These are phyloP conservation scores for Penicillium goetzii DNA, from an alignment of 495 filamentous ascomycete species.

Conservation along the genomic window DNA sequence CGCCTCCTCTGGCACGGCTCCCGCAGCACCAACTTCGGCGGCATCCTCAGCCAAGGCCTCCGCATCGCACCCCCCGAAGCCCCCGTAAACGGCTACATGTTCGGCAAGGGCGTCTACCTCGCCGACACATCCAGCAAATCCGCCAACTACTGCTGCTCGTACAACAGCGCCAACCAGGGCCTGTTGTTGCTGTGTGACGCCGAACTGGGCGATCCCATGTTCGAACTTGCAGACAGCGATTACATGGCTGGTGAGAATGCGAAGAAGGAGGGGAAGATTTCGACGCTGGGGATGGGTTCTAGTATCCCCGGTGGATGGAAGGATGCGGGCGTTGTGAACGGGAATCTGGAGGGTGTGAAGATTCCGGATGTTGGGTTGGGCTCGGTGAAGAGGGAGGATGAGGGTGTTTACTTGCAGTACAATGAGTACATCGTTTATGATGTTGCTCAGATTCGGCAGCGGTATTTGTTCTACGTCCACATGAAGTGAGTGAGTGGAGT, in stretches of 20 bases:
- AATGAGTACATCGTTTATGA: constrained; percentile 78
- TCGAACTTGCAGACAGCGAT: constrained; percentile 53
- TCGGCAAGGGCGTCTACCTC: constrained; percentile 89
- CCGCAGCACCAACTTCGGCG: constrained; percentile 77
- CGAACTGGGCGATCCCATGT: constrained; percentile 74
- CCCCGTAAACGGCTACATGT: constrained; percentile 77
- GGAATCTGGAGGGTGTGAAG: constrained; percentile 62
- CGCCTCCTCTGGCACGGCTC: constrained; percentile 83
- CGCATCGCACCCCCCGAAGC: constrained; percentile 87
- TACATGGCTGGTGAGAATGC: constrained; percentile 67
- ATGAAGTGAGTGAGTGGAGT: constrained; percentile 31
- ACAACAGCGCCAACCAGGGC: constrained; percentile 60
- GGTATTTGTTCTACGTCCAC: constrained; percentile 72
- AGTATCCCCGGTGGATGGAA: constrained; percentile 71
- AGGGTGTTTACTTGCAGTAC: constrained; percentile 13
- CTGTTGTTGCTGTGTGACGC: constrained; percentile 77
- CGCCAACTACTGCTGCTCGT: constrained; percentile 71
- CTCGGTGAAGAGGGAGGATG: not conserved
- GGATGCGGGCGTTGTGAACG: constrained; percentile 68
- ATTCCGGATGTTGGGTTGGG: constrained; percentile 52
- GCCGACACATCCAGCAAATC: constrained; percentile 82
- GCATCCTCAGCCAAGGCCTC: constrained; percentile 82
- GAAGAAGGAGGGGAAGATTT: constrained; percentile 58
- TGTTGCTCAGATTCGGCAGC: constrained; percentile 72
- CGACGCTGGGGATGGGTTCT: constrained; percentile 68